Base-by-base conservation (phyloP, 2,329 filamentous ascomycete species). In the Alternaria sp. region DNA sequence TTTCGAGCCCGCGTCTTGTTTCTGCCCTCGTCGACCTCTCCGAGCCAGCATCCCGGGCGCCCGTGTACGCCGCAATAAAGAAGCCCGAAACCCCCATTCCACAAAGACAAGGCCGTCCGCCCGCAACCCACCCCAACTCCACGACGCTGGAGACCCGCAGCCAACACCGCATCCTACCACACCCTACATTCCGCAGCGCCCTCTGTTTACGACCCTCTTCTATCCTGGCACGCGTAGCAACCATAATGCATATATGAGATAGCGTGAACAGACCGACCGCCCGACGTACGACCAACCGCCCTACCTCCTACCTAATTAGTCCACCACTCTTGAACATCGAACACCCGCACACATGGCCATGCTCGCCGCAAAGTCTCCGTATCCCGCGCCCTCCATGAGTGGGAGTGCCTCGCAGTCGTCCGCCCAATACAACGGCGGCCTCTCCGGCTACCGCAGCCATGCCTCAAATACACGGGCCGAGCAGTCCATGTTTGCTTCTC, bases 361-460 rank as follows among this genome's bases (percentile, higher is more conserved):
- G 88, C 83, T 94, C 75, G 91, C 91, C 69, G 89, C 91, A 64
- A 93, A 93, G 79, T 84, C 90, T 72, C 85, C 90, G 46, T 93
- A 90, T 76, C 85, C 90, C 69, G 82, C 88, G 57, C 76, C 78
- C 45, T 83, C 86, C 58, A 80, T 89, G 50, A 74, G 69, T 58
- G 74, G 70, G 56, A 70, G 67, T 43, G 69, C 71, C 40, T 72
- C 76, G 23, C 75, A 78, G 60, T 67, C 73, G 8, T 71, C 78
- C 5, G 63, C 72, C 45, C 79, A 79, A 69, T 80, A 80, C 71
- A 75, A 69, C 67, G 67, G 75, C 43, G 74, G 61, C 68, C 66
- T 74, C 49, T 71, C 74, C 59, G 74, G 67, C 69, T 81, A 81
- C 67, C 79, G 79, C 26, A 76, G 62, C 54, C 79, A 80, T 55